Conservation (phyloP, 805 yeast species). For the Yarrowia sp. region DNA sequence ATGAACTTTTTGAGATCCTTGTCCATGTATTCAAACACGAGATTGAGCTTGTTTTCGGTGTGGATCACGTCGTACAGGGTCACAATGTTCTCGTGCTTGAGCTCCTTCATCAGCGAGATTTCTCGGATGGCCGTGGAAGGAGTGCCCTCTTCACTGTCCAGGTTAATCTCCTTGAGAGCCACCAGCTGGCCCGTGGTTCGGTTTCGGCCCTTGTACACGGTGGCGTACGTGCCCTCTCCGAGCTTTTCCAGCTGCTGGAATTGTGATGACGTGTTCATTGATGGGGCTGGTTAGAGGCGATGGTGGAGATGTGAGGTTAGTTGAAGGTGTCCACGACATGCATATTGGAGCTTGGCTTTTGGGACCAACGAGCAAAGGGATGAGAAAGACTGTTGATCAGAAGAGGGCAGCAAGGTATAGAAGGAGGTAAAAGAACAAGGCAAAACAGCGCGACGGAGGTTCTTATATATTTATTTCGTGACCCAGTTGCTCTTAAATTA, state of each 20-base stretch:
- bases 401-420: too few species aligned
- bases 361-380: background rate
- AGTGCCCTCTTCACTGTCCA: conserved; percentile 97
- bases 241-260: conserved; percentile 60
- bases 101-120: conserved; percentile 87
- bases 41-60: conserved; percentile 84
- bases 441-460: too few species aligned
- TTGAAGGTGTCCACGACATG: background rate
- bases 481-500: background rate
- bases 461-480: background rate
- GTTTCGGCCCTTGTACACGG: conserved; percentile 93
- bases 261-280: conserved; percentile 39
- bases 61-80: conserved; percentile 91
- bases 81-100: conserved; percentile 90
- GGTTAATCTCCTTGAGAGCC: conserved; percentile 89
- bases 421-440: background rate
- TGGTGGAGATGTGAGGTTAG: background rate
- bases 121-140: conserved; percentile 98
- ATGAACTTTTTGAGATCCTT: conserved; percentile 93
- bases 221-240: conserved; percentile 96
- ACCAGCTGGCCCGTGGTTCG: conserved; percentile 83
- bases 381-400: too few species aligned
- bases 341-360: background rate
- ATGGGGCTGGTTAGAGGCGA: background rate
- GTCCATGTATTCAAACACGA: conserved; percentile 91